These are phyloP conservation scores for Casuarina equisetifolia DNA, from an alignment of 306 rosid genomes.

Conservation along the genomic window DNA sequence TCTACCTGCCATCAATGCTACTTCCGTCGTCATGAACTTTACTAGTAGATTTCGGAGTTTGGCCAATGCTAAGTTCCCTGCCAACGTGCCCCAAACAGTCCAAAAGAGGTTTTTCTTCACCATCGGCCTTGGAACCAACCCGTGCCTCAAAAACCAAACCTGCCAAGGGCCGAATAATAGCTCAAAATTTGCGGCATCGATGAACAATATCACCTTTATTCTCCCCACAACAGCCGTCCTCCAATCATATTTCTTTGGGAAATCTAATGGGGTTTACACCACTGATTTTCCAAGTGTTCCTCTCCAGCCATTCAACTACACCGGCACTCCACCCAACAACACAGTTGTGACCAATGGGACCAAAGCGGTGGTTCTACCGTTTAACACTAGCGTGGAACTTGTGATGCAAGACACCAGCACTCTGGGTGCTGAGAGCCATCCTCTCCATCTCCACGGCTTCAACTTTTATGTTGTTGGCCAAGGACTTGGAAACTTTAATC, in stretches of 20 bases:
- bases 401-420: conserved; percentile 66
- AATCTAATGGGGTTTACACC: conserved; percentile 35
- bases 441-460: conserved; percentile 76
- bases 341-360: conserved; percentile 48
- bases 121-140: conserved; percentile 58
- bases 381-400: conserved; percentile 40
- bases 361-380: conserved; percentile 40
- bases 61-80: conserved; percentile 54
- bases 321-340: conserved; percentile 54
- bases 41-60: conserved; percentile 44
- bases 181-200: conserved; percentile 57
- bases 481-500: conserved; percentile 67
- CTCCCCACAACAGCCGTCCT: conserved; percentile 62
- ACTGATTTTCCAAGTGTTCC: conserved; percentile 60
- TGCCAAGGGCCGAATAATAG: conserved; percentile 74
- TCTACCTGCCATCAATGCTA: conserved; percentile 54
- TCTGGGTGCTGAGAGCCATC: conserved; percentile 77
- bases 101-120: conserved; percentile 59
- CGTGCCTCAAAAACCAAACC: conserved; percentile 61
- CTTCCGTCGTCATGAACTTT: conserved; percentile 54
- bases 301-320: conserved; percentile 41
- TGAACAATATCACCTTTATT: conserved; percentile 58
- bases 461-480: conserved; percentile 66
- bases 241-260: conserved; percentile 49
- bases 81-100: conserved; percentile 53